Evolutionary conservation across 306 rosid genomes (phyloP).

Genomic region (Pachyrhizus erosus): DNA sequence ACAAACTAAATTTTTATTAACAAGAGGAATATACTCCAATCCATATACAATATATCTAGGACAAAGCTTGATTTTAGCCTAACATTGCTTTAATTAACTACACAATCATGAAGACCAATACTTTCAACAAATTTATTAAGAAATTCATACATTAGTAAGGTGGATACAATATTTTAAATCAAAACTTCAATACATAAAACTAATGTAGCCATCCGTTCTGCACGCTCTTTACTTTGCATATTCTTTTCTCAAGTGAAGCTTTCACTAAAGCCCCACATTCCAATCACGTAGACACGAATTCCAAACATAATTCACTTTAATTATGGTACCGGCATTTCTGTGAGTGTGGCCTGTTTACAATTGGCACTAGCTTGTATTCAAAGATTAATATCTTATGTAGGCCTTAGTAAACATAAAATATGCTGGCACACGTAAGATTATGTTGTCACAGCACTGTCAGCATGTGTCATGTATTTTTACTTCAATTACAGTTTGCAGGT

Average conservation of each 20-base stretch:
- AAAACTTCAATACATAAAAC: neutral
- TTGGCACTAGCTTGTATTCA: neutral
- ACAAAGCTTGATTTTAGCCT: too few species aligned
- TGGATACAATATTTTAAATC: neutral
- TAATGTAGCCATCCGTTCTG: neutral
- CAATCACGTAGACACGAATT: neutral
- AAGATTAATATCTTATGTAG: too few species aligned
- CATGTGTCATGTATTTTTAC: neutral
- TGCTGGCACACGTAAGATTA: neutral
- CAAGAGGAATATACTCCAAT: neutral
- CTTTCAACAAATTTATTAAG: too few species aligned
- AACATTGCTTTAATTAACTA: too few species aligned
- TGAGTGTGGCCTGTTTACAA: neutral
- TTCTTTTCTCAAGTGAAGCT: neutral
- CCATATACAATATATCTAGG: neutral
- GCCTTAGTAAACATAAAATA: neutral
- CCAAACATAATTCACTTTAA: neutral
- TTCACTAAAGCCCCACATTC: neutral
- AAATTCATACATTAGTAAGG: neutral
- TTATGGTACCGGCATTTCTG: neutral
- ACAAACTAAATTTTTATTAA: neutral
- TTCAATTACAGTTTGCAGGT: neutral
- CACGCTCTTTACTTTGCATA: neutral
- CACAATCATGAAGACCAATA: neutral
- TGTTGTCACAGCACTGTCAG: neutral